Percentiles rank a stretch among this genome's conserved stretches.
These are phyloP conservation scores for Boletus patriciae DNA, from an alignment of 768 basidiomycete species.

Conservation along the genomic window DNA sequence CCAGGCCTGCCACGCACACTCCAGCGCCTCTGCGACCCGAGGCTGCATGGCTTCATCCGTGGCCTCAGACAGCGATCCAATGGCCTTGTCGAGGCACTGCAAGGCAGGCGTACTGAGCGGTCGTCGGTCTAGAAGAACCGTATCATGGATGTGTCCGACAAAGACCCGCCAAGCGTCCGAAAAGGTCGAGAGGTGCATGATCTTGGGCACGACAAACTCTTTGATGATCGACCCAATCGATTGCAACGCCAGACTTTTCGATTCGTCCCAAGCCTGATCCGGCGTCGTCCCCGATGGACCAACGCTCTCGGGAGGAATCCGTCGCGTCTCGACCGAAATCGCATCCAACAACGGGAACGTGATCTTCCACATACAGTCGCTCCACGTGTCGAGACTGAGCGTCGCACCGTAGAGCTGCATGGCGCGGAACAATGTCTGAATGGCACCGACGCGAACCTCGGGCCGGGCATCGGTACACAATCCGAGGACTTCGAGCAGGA, in stretches of 20 bases:
- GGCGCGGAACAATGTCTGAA: slow-evolving; percentile 92
- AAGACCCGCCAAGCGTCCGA: slow-evolving; percentile 72
- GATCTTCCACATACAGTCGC: slow-evolving; percentile 87
- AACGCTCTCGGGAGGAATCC: slow-evolving; percentile 18
- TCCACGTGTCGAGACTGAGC: slow-evolving; percentile 81
- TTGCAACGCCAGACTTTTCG: slow-evolving; percentile 79
- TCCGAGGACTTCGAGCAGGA: slow-evolving; percentile 79
- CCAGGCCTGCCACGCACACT: slow-evolving; percentile 70
- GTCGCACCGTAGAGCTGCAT: slow-evolving; percentile 92
- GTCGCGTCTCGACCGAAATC: slow-evolving; percentile 57
- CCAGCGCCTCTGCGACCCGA: slow-evolving; percentile 49
- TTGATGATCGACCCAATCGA: slow-evolving; percentile 83
- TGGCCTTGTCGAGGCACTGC: slow-evolving; percentile 77
- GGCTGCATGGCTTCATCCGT: slow-evolving; percentile 33
- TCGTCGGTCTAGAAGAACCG: slow-evolving; percentile 67
- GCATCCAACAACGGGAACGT: slow-evolving; percentile 84
- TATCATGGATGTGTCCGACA: slow-evolving; percentile 66
- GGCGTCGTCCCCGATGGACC: slow-evolving; percentile 19
- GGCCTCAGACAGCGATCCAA: slow-evolving; percentile 53
- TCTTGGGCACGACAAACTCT: slow-evolving; percentile 72
- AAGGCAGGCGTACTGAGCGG: slow-evolving; percentile 80
- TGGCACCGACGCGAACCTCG: slow-evolving; percentile 91
- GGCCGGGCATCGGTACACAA: slow-evolving; percentile 79
- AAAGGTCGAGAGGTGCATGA: slow-evolving; percentile 73
- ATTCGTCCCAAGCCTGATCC: slow-evolving; percentile 77